Evolutionary conservation across 768 basidiomycete species (phyloP), one percentile per base, ranked within the genome.

Genomic region (Amanita subjunquillea): DNA sequence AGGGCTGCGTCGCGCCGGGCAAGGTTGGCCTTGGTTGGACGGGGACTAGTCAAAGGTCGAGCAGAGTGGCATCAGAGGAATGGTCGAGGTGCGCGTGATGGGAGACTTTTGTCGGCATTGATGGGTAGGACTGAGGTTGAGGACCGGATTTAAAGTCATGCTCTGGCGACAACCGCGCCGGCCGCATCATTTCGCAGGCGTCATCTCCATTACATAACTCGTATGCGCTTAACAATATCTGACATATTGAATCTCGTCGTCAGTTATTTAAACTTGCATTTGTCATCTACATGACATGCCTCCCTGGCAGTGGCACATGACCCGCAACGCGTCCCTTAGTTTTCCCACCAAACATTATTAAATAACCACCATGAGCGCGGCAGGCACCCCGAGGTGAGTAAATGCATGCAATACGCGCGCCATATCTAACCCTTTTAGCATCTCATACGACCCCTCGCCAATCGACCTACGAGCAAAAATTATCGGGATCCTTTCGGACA

Each of bases 1-100:
- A 92, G 75, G 0, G 80, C 77, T 5, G 85, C 81, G 64, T 91
- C 87, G 39, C 85, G 74, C 42, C 83, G 72, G 37, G 76, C 70
- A 58, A 83, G 75, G 27, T 62, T 58, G 20, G 69, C 58, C 59
- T 72, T 74, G 27, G 65, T 59, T 29, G 68, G 65, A 45, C 73
- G 63, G n/a, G 83, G 72, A 38, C 73, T 78, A 6, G 85, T 80
- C 49, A 90, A 73, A 82, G 55, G 50, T 88, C 78, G 53, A 90
- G 80, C 4, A 91, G 67, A 38, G 78, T 76, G 50, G 79, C 71
- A 61, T 89, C 86, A 17, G 75, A 68, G 44, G 65, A 61, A 39
- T 41, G 43, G 54, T 65, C 62, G 39, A 56, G 46, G 47, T 60
- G 51, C 54, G 61, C 48, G 49, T 60, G 60, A 50, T 57, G 59